phyloP scores from a whole-genome alignment of 2,329 filamentous ascomycete genomes.

The Phaeomoniella chlamydospora region DNA sequence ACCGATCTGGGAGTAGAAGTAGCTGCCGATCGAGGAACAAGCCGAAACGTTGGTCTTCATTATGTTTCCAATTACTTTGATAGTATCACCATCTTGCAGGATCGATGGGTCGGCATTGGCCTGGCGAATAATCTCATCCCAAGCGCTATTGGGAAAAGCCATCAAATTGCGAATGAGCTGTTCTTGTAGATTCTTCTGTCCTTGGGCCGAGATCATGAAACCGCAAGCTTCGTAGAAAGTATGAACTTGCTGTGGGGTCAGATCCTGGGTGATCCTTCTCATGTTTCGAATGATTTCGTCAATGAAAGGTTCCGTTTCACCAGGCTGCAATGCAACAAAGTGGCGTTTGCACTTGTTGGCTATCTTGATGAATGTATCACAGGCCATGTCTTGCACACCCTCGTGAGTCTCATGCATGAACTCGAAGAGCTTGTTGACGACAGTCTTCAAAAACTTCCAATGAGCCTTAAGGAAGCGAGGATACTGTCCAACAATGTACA shows the following conservation, averaged over 20 bases:
- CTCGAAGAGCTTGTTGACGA: conserved; percentile 98
- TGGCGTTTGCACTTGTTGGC: conserved; percentile 95
- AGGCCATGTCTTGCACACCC: conserved; percentile 99
- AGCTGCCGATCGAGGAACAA: conserved; percentile 87
- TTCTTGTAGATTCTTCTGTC: conserved; percentile 88
- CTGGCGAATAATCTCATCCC: conserved; percentile 85
- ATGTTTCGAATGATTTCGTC: conserved; percentile 96
- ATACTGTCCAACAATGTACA: conserved; percentile 99
- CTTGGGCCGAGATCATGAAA: conserved; percentile 97
- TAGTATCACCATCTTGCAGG: conserved; percentile 82
- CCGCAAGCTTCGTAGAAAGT: conserved; percentile 98
- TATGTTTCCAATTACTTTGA: conserved; percentile 98
- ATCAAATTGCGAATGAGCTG: conserved; percentile 82
- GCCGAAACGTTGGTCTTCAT: conserved; percentile 99
- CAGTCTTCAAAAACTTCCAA: conserved; percentile 99
- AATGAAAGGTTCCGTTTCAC: conserved; percentile 90
- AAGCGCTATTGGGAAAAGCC: conserved; percentile 83
- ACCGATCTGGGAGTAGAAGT: conserved; percentile 96
- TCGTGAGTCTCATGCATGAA: conserved; percentile 99
- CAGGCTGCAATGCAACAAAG: conserved; percentile 90
- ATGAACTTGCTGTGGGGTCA: conserved; percentile 93
- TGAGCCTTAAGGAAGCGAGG: conserved; percentile 96
- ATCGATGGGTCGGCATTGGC: conserved; percentile 76
- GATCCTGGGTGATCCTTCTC: conserved; percentile 86
- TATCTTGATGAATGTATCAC: conserved; percentile 99